phyloP scores from a whole-genome alignment of 2,329 filamentous ascomycete genomes.

The Sclerotiophoma versabilis region DNA sequence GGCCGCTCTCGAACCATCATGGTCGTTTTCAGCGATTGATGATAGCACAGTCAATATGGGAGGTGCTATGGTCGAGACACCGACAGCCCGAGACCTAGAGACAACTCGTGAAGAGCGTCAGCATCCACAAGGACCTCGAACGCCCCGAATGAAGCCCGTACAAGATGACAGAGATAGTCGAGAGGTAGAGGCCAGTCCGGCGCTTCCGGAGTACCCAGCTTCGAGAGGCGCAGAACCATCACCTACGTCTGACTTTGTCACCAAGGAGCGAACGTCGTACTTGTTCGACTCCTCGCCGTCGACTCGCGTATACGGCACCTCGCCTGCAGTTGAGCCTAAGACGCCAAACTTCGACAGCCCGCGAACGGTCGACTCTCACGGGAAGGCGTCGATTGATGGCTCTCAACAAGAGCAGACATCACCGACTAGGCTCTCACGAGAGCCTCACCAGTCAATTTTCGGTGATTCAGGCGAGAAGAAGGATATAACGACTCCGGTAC shows the following conservation, averaged over 20 bases:
- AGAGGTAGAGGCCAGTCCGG: slow-evolving; percentile 32
- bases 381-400: slow-evolving; percentile 13
- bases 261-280: slow-evolving; percentile 46
- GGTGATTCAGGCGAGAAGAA: slow-evolving; percentile 42
- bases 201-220: slow-evolving; percentile 33
- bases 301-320: slow-evolving; percentile 41
- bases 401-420: slow-evolving; percentile 19
- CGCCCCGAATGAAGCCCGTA: slow-evolving; percentile 21
- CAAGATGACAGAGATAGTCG: slow-evolving; percentile 12
- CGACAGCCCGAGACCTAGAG: background rate
- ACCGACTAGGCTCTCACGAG: slow-evolving; percentile 19
- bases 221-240: slow-evolving; percentile 29
- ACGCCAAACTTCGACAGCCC: slow-evolving; percentile 27
- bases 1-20: slow-evolving; percentile 35
- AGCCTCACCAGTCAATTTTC: slow-evolving; percentile 44
- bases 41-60: slow-evolving; percentile 56
- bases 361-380: slow-evolving; percentile 16
- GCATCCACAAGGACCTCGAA: slow-evolving; percentile 32
- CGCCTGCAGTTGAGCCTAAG: slow-evolving; percentile 31
- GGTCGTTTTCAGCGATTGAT: slow-evolving; percentile 51
- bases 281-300: slow-evolving; percentile 49
- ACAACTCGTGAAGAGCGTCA: slow-evolving; percentile 23
- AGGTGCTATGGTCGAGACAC: slow-evolving; percentile 46
- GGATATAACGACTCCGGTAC: slow-evolving; percentile 32
- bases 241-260: slow-evolving; percentile 41